Base-by-base conservation (phyloP, 352 stramenopile species). In the Thraustotheca clavata region DNA sequence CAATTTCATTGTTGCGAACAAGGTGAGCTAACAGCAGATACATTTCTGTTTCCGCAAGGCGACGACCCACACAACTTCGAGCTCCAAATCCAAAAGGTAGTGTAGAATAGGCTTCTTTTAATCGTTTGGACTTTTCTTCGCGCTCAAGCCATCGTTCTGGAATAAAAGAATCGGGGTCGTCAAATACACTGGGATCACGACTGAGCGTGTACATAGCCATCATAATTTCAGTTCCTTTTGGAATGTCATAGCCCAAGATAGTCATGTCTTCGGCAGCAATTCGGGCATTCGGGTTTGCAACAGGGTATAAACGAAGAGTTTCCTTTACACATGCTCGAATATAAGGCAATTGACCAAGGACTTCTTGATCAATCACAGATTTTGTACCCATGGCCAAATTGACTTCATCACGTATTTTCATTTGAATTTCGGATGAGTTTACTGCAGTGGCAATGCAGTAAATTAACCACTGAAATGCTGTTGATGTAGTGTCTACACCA, bases 1-100 rank as follows among this genome's bases (percentile, higher is more conserved):
- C 24, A 31, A 52, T 52, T 7, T 52, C 43, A 7, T 35, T 11
- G 43, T 11, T 3, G 11, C n/a, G 43, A 1, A 24, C 11, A 31
- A 52, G 2, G 43, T 52, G 43, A 18, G 43, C 43, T 11, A 52
- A 24, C 9, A 52, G n/a, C 24, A 52, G 11, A 7, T 26, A 52
- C 43, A 52, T 52, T 24, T 52, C 7, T 9, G 43, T 52, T 31
- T 52, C 43, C 24, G 43, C 43, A 31, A 52, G 43, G 43, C 43
- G 43, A 6, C 43, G 43, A 2, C 43, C 43, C 24, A 9, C 43
- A 7, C 43, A 52, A 7, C 43, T 52, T 24, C 43, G 43, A 9
- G 43, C 43, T 14, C 43, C 43, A 3, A 52, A 11, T 9, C 43
- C 43, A 9, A 52, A 52, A 24, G 43, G 43, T 2, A 52, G n/a